A percentile compares a stretch with the other conserved stretches of the same genome.
Conservation (phyloP, 768 basidiomycete genomes). For the Leucosporidium creatinivorum region DNA sequence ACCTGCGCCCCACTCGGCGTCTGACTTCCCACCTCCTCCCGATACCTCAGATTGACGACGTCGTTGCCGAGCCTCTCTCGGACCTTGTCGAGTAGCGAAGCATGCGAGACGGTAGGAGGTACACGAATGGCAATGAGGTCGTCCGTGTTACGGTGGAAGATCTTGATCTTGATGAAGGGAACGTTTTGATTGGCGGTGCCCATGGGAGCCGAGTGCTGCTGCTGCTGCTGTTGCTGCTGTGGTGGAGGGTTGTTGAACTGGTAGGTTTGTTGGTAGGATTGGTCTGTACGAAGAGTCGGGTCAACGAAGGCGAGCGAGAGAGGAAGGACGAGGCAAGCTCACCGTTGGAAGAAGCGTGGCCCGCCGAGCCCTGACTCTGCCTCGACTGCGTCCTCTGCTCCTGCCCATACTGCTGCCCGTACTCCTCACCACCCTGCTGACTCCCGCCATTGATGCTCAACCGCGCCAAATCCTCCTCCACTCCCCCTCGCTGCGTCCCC, state of each 20-base stretch:
- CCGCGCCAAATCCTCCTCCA: conserved; percentile 17
- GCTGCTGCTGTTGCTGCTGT: conserved; percentile 3
- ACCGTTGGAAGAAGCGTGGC: neutral
- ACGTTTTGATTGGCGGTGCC: conserved; percentile 29
- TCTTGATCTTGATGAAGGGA: conserved; percentile 96
- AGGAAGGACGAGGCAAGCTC: neutral
- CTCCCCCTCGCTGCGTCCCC: neutral
- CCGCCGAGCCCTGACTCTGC: neutral
- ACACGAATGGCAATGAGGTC: conserved; percentile 96
- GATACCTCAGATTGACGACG: conserved; percentile 60
- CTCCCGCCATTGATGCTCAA: conserved; percentile 25
- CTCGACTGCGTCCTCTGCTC: neutral
- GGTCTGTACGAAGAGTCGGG: neutral
- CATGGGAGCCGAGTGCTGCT: conserved; percentile 9
- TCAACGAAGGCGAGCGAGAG: too few relatives aligned
- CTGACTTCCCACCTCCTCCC: conserved; percentile 20
- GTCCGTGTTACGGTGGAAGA: conserved; percentile 85
- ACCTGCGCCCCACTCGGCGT: conserved; percentile 13
- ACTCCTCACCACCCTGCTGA: neutral
- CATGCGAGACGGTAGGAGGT: conserved; percentile 78
- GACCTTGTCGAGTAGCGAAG: conserved; percentile 85
- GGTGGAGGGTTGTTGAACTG: conserved; percentile 1
- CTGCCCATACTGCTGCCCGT: neutral
- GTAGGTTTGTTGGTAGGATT: conserved; percentile 11
- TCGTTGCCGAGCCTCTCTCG: conserved; percentile 73